Evolutionary conservation across 306 rosid genomes (phyloP).

Genomic region (Mucuna pruriens): DNA sequence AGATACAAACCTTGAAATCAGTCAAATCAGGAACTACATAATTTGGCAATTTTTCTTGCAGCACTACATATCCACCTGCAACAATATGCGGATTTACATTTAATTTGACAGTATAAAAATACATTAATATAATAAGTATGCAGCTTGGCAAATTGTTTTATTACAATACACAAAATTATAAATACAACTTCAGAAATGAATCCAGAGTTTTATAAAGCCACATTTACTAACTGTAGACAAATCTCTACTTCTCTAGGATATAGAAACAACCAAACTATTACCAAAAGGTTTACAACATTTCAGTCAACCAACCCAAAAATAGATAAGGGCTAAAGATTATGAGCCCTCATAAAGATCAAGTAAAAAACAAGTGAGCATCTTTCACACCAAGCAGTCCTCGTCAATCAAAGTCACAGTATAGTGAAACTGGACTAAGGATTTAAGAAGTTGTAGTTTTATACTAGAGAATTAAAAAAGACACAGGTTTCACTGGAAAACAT

Average conservation of each 20-base stretch:
- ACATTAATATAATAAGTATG: background rate
- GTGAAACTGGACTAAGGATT: conserved; percentile 1
- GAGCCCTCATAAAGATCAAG: background rate
- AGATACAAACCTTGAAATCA: conserved; percentile 58
- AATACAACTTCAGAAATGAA: background rate
- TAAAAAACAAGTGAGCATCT: background rate
- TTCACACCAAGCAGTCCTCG: background rate
- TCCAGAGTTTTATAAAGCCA: conserved; percentile 8
- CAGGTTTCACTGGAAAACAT: background rate
- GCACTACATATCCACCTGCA: conserved; percentile 65
- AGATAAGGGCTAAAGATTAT: background rate
- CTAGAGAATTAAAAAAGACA: background rate
- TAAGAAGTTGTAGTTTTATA: background rate
- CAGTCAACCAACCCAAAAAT: background rate
- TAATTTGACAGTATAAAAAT: background rate
- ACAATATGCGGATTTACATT: conserved; percentile 31
- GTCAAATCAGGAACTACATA: conserved; percentile 67
- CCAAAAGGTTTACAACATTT: background rate
- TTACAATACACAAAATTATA: background rate
- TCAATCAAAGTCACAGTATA: background rate
- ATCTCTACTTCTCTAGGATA: too few relatives aligned
- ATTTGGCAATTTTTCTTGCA: conserved; percentile 65
- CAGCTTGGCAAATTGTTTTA: conserved; percentile 5
- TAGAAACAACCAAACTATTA: background rate
- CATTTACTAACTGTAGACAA: background rate